phyloP scores from a whole-genome alignment of 192 early-diverging fungal species.

The Thamnidium elegans region DNA sequence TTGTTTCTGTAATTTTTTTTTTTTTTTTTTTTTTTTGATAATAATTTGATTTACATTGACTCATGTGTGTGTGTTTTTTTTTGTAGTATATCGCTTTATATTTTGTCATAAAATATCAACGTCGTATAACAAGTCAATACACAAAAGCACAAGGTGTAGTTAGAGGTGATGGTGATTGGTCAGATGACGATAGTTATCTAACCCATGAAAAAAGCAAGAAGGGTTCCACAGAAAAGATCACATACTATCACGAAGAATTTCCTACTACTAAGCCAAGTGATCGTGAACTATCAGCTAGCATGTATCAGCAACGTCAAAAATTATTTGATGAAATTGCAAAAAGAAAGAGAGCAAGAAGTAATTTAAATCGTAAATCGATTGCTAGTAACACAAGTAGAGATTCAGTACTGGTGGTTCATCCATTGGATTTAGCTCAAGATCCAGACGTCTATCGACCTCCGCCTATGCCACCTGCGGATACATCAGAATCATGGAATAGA shows the following conservation, averaged over 20 bases:
- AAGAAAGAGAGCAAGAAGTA: not conserved
- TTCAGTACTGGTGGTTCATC: not conserved
- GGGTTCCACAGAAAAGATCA: not conserved
- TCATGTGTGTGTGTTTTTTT: not conserved
- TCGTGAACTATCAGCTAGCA: not conserved
- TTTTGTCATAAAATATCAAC: not conserved
- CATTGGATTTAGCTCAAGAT: conserved; percentile 10
- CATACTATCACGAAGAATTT: no score
- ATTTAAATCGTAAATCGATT: not conserved
- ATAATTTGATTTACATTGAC: not conserved
- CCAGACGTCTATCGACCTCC: not conserved
- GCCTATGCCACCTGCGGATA: not conserved
- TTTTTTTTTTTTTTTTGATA: no score
- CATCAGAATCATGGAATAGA: not conserved
- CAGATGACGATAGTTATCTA: not conserved
- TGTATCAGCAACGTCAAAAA: conserved; percentile 21
- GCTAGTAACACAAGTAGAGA: not conserved
- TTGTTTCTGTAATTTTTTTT: conserved; percentile 14
- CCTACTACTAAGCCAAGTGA: not conserved
- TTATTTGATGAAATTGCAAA: conserved; percentile 25
- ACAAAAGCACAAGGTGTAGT: not conserved
- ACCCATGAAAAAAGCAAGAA: not conserved
- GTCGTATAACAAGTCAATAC: not conserved
- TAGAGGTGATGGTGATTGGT: not conserved
- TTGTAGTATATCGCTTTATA: conserved; percentile 8